Conservation (phyloP, 1,139 yeast species). For the Yamadazyma friedrichii region DNA sequence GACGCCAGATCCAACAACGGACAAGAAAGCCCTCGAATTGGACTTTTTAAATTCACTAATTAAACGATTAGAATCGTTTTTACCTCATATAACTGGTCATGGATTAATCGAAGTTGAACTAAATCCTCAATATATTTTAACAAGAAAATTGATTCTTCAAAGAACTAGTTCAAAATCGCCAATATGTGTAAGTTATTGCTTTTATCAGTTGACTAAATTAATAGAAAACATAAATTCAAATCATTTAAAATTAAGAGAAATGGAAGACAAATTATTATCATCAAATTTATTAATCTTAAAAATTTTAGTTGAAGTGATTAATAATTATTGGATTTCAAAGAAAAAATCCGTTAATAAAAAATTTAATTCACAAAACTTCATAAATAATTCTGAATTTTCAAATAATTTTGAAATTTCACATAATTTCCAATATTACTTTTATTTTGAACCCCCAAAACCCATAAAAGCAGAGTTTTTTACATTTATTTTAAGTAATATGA, state of each 20-base stretch:
- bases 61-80: constrained; percentile 31
- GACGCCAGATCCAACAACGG: too few relatives aligned
- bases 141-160: constrained; percentile 30
- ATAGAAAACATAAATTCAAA: constrained; percentile 5
- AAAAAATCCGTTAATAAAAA: background rate
- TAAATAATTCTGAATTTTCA: constrained; percentile 9
- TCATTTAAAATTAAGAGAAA: constrained; percentile 23
- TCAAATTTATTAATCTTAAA: constrained; percentile 36
- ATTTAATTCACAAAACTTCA: constrained; percentile 9
- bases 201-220: constrained; percentile 20
- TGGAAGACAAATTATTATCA: constrained; percentile 32
- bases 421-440: constrained; percentile 22
- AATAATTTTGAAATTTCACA: constrained; percentile 19
- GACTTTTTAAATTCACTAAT: constrained; percentile 21
- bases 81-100: constrained; percentile 42
- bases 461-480: constrained; percentile 16
- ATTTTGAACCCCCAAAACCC: constrained; percentile 23
- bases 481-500: constrained; percentile 20
- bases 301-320: constrained; percentile 30
- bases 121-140: constrained; percentile 37
- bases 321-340: constrained; percentile 28
- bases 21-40: background rate
- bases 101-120: constrained; percentile 44
- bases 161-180: constrained; percentile 20
- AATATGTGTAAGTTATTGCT: constrained; percentile 19